Conservation (phyloP, 345 rosid genomes). For the Lagerstroemia speciosa region DNA sequence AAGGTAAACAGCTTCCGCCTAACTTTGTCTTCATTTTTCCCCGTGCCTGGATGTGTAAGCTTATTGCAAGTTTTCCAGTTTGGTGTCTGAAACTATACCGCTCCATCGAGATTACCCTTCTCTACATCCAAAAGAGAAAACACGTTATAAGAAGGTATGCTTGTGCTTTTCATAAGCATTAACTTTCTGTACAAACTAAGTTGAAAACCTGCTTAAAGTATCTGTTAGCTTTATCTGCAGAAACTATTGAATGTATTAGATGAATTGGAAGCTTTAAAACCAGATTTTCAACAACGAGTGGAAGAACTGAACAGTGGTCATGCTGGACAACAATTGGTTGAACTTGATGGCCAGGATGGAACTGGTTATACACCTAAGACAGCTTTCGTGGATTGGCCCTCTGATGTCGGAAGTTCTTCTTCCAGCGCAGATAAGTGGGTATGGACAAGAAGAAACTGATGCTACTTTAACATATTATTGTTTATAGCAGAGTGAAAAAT, state of each 20-base stretch:
- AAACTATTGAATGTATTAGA: conserved; percentile 51
- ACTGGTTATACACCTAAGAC: conserved; percentile 26
- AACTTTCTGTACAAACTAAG: neutral
- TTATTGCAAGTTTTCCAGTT: conserved; percentile 30
- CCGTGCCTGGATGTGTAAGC: conserved; percentile 3
- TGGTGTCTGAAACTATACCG: conserved; percentile 92
- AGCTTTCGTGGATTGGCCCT: conserved; percentile 35
- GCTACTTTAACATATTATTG: neutral
- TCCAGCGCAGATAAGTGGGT: conserved; percentile 23
- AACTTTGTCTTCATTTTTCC: neutral
- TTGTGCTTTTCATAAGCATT: neutral
- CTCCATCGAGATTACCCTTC: conserved; percentile 74
- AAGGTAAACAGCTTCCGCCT: conserved; percentile 35
- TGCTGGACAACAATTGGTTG: conserved; percentile 20
- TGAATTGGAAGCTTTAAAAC: conserved; percentile 80
- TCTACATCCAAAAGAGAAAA: conserved; percentile 46
- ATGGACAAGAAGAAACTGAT: conserved; percentile 2
- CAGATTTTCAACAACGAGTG: conserved; percentile 45
- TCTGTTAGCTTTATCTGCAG: conserved; percentile 29
- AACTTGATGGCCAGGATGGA: conserved; percentile 26
- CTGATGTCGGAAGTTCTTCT: conserved; percentile 25
- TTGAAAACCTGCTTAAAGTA: conserved; percentile 1
- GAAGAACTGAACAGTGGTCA: conserved; percentile 39
- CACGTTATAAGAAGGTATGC: conserved; percentile 59
- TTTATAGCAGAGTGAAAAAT: neutral